Evolutionary conservation across 345 rosid species (phyloP).

Genomic region (Orychophragmus violaceus): DNA sequence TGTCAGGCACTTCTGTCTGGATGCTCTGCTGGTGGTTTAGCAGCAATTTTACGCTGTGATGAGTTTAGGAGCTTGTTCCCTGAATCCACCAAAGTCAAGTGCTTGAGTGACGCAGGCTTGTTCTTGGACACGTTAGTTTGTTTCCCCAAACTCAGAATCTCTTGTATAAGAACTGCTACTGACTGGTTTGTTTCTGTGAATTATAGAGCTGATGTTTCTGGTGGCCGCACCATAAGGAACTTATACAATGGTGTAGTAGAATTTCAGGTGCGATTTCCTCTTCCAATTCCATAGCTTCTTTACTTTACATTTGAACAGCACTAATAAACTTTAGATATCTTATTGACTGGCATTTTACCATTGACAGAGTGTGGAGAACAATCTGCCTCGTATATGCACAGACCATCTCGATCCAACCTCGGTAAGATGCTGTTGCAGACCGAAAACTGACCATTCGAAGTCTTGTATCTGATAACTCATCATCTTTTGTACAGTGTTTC

Average conservation of each 20-base stretch:
- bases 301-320: not conserved
- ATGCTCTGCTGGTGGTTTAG: slow-evolving; percentile 95
- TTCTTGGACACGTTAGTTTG: slow-evolving; percentile 78
- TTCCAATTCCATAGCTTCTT: no score
- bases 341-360: slow-evolving; percentile 4
- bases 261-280: slow-evolving; percentile 64
- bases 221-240: slow-evolving; percentile 73
- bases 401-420: slow-evolving; percentile 78
- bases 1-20: slow-evolving; percentile 89
- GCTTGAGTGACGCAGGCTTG: slow-evolving; percentile 96
- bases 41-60: slow-evolving; percentile 82
- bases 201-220: slow-evolving; percentile 74
- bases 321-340: not conserved
- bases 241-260: slow-evolving; percentile 68
- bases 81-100: slow-evolving; percentile 63
- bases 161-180: not conserved
- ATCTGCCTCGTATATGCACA: slow-evolving; percentile 70
- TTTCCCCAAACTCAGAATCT: not conserved
- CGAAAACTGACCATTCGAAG: not conserved
- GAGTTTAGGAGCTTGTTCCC: slow-evolving; percentile 73
- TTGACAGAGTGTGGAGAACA: slow-evolving; percentile 51
- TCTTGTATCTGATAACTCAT: slow-evolving; percentile 4
- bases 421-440: slow-evolving; percentile 32
- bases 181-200: slow-evolving; percentile 15
- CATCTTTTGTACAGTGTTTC: slow-evolving; percentile 58